These are phyloP conservation scores for Wallacemonas sp. DNA, from an alignment of 208 protist species.

Conservation along the genomic window DNA sequence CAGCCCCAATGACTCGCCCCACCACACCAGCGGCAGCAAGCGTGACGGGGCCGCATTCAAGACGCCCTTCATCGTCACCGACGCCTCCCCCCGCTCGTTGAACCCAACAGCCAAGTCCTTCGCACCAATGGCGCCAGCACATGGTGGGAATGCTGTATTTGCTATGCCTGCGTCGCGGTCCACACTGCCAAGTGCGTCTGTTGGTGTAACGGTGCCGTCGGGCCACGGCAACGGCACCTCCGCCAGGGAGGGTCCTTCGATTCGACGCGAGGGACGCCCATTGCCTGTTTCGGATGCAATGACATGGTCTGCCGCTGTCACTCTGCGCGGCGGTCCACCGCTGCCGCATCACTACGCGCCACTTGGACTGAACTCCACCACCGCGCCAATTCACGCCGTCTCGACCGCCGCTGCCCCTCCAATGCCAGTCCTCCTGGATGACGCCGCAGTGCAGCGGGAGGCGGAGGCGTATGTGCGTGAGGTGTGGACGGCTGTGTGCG, in stretches of 20 bases:
- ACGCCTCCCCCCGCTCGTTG: conserved; percentile 4
- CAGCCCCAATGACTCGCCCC: neutral
- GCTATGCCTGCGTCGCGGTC: conserved; percentile 3
- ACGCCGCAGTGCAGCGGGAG: conserved; percentile 19
- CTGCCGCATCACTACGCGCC: neutral
- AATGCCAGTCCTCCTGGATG: conserved; percentile 6
- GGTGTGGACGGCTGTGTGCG: conserved; percentile 35
- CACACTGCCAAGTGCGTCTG: neutral
- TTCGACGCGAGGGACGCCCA: neutral
- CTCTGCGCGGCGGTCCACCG: neutral
- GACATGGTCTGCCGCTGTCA: conserved; percentile 1
- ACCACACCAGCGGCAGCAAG: neutral
- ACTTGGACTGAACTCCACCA: neutral
- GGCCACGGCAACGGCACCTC: neutral
- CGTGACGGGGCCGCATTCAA: neutral
- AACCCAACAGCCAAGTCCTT: conserved; percentile 15
- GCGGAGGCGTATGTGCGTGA: conserved; percentile 39
- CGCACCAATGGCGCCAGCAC: neutral
- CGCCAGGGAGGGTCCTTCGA: neutral
- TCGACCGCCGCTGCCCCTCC: neutral
- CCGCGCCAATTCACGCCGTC: neutral
- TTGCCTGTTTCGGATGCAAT: neutral
- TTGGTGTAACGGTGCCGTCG: too few species aligned
- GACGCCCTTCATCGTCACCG: conserved; percentile 8
- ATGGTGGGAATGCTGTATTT: conserved; percentile 5